These are phyloP conservation scores for Baudoinia panamericana DNA, from an alignment of 495 filamentous ascomycete species.

Conservation along the genomic window DNA sequence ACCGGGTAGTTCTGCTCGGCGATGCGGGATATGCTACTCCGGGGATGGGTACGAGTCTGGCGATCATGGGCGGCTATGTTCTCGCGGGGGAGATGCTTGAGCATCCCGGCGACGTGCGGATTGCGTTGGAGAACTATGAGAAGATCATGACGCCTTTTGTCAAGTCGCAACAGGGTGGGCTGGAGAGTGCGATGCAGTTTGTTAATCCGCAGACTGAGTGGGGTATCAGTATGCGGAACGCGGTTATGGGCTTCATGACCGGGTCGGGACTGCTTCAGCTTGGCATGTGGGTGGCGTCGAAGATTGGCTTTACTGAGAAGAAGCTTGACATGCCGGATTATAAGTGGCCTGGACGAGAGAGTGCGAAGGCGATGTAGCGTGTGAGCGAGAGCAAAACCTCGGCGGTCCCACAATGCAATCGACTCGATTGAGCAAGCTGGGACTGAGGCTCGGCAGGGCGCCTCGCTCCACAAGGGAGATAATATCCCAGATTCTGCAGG, in stretches of 20 bases:
- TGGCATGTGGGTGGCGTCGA: not conserved
- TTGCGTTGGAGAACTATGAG: slow-evolving; percentile 11
- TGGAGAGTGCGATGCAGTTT: slow-evolving; percentile 1
- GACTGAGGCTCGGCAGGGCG: too few species aligned
- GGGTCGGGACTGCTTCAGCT: slow-evolving; percentile 2
- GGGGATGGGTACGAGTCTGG: slow-evolving; percentile 19
- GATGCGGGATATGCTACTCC: slow-evolving; percentile 18
- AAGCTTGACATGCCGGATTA: slow-evolving; percentile 12
- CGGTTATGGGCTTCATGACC: slow-evolving; percentile 3
- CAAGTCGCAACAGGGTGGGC: not conserved
- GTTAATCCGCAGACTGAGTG: slow-evolving; percentile 16
- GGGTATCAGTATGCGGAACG: slow-evolving; percentile 5
- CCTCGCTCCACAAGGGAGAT: too few species aligned
- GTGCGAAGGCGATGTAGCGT: too few species aligned
- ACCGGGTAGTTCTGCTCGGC: slow-evolving; percentile 15
- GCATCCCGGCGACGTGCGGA: not conserved
- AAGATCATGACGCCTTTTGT: slow-evolving; percentile 9
- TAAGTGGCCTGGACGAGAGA: too few species aligned
- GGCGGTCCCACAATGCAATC: too few species aligned
- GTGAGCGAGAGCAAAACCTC: too few species aligned
- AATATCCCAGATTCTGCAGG: too few species aligned
- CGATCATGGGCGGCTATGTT: slow-evolving; percentile 18
- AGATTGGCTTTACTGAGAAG: slow-evolving; percentile 4
- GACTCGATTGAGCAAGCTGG: too few species aligned
- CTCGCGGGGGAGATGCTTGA: slow-evolving; percentile 21